Evolutionary conservation across 768 basidiomycete genomes (phyloP).

Genomic region (Tricholoma bakamatsutake): DNA sequence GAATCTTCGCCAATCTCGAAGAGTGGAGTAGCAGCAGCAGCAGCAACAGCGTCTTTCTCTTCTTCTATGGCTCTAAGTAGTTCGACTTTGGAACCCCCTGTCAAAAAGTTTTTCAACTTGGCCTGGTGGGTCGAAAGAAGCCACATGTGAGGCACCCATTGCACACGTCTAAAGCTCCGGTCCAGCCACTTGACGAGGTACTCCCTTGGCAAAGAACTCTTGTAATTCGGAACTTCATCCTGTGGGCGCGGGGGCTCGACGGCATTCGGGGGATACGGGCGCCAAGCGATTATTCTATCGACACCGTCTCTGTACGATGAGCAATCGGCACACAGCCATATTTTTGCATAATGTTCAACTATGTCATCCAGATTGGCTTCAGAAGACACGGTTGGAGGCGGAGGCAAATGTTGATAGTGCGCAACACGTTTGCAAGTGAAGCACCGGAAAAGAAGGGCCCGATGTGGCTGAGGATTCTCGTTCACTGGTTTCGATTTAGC

Average conservation of each 20-base stretch:
- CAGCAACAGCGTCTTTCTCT: conserved; percentile 22
- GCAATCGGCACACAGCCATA: conserved; percentile 78
- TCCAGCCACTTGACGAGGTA: conserved; percentile 90
- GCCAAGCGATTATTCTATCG: conserved; percentile 90
- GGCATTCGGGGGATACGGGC: conserved; percentile 67
- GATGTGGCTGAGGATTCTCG: conserved; percentile 14
- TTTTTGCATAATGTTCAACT: conserved; percentile 50
- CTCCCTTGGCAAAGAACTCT: conserved; percentile 69
- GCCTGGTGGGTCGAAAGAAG: conserved; percentile 56
- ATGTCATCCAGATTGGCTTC: conserved; percentile 35
- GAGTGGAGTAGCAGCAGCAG: conserved; percentile 17
- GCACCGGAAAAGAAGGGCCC: conserved; percentile 69
- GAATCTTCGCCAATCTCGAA: conserved; percentile 41
- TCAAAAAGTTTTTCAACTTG: conserved; percentile 76
- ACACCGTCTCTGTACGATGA: conserved; percentile 59
- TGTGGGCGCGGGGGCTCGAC: conserved; percentile 40
- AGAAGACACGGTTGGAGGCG: conserved; percentile 32
- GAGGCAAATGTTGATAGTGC: conserved; percentile 72
- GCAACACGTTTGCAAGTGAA: conserved; percentile 74
- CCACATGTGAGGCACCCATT: conserved; percentile 96
- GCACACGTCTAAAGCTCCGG: conserved; percentile 68
- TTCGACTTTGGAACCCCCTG: conserved; percentile 60
- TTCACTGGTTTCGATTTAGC: background rate
- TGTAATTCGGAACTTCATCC: conserved; percentile 44
- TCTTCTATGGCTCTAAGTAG: conserved; percentile 45